Evolutionary conservation across 2,329 filamentous ascomycete genomes (phyloP), one percentile per base, ranked within the genome.

Genomic region (Gnomoniopsis smithogilvyi): DNA sequence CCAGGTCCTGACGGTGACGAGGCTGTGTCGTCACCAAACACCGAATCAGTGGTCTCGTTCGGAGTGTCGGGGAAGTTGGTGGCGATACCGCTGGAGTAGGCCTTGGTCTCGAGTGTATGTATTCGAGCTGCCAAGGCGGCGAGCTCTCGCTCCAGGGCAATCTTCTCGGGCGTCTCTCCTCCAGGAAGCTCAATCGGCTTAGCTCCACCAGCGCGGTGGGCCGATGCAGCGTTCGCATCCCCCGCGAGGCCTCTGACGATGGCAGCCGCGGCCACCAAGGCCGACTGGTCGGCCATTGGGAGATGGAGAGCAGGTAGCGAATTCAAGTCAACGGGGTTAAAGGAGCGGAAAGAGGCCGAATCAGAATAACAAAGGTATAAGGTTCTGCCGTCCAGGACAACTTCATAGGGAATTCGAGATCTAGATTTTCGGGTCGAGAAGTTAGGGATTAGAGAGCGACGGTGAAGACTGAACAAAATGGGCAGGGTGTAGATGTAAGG

Each of bases 21-120:
- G 61, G 83, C 74, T 62, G 80, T 76, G 58, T 82, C 82, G 66
- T 85, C 81, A 68, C 79, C 79, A 69, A 88, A 85, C 48, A 87
- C 80, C 65, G 86, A 88, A 69, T 84, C 83, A 66, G 81, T 79
- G 53, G 81, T 84, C 76, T 95, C 91, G 72, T 88, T 92, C 51
- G 92, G 91, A 11, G 91, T 95, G 69, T 93, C 88, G 67, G 92
- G 92, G 67, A 93, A 83, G 58, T 75, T 74, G 54, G 81, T 80
- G 63, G 81, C 77, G 57, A 54, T 62, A 64, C 81, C 80, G 60
- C 82, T 73, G 59, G 82, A 78, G 69, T 83, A 84, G 64, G 90
- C 89, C 75, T 89, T 89, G 66, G 86, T 85, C 78, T 98, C 93
- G 66, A 98, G 85, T 64, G 88, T 86, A 64, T 92, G 89, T 66